Percentiles rank a stretch among this genome's conserved stretches.
These are phyloP conservation scores for Rhodotorula sp. DNA, from an alignment of 1,284 basidiomycete species.

Conservation along the genomic window DNA sequence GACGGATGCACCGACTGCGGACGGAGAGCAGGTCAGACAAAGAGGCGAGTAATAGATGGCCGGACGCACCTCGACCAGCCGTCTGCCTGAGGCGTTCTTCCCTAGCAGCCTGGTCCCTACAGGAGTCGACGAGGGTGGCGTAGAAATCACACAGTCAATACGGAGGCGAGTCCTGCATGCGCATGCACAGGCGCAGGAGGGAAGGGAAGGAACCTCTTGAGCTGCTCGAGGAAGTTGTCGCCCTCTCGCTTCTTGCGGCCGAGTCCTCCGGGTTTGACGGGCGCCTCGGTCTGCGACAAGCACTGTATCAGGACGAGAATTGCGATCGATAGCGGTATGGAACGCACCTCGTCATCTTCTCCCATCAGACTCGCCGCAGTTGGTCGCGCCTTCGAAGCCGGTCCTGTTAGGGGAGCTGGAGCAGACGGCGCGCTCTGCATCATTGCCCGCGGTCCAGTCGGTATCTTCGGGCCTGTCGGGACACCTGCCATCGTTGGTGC, in stretches of 20 bases:
- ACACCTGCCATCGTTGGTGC: background rate
- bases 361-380: slow-evolving; percentile 29
- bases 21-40: background rate
- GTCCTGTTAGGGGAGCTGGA: background rate
- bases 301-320: too few relatives aligned
- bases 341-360: slow-evolving; percentile 47
- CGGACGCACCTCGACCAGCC: slow-evolving; percentile 42
- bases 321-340: slow-evolving; percentile 36
- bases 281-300: background rate
- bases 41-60: too few relatives aligned
- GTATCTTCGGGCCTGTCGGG: background rate
- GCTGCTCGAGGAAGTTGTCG: slow-evolving; percentile 88
- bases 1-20: slow-evolving; percentile 61
- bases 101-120: slow-evolving; percentile 82
- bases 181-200: background rate
- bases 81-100: slow-evolving; percentile 75
- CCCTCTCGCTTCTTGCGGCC: slow-evolving; percentile 85
- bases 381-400: slow-evolving; percentile 56
- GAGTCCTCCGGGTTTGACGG: slow-evolving; percentile 44
- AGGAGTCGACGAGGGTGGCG: background rate
- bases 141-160: background rate
- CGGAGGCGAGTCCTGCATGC: background rate
- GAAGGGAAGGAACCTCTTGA: slow-evolving; percentile 65
- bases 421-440: background rate
- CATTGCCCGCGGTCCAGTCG: slow-evolving; percentile 16